Percentiles rank a stretch among this genome's conserved stretches.
phyloP scores from a whole-genome alignment of 805 yeast species.

The Pichia gijzeniarum region DNA sequence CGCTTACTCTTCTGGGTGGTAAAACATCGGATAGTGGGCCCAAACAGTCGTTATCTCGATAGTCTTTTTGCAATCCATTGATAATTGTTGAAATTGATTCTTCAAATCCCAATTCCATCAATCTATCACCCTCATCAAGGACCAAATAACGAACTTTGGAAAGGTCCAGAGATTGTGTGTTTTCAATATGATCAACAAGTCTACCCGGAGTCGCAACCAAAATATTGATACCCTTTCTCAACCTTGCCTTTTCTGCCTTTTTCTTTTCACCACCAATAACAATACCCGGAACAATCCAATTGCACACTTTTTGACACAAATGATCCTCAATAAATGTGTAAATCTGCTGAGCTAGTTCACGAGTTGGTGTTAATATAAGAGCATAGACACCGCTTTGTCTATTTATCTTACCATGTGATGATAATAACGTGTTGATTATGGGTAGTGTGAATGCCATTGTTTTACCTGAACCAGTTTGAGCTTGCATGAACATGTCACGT shows the following conservation, averaged over 20 bases:
- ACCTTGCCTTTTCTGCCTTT: slow-evolving; percentile 91
- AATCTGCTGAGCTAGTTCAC: slow-evolving; percentile 91
- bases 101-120: slow-evolving; percentile 94
- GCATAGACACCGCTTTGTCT: slow-evolving; percentile 86
- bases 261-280: slow-evolving; percentile 98
- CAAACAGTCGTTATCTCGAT: slow-evolving; percentile 32
- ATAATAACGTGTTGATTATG: slow-evolving; percentile 54
- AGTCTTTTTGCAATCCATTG: slow-evolving; percentile 43
- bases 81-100: slow-evolving; percentile 82
- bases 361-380: slow-evolving; percentile 82
- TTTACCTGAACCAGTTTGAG: slow-evolving; percentile 98
- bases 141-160: slow-evolving; percentile 79
- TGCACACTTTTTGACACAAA: slow-evolving; percentile 61
- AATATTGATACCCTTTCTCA: slow-evolving; percentile 92
- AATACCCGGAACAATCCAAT: slow-evolving; percentile 87
- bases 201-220: slow-evolving; percentile 98
- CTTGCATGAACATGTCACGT: slow-evolving; percentile 79
- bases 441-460: slow-evolving; percentile 86
- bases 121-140: slow-evolving; percentile 92
- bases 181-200: slow-evolving; percentile 87
- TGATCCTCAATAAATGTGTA: slow-evolving; percentile 65
- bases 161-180: slow-evolving; percentile 70
- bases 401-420: slow-evolving; percentile 44
- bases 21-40: slow-evolving; percentile 33
- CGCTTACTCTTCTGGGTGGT: slow-evolving; percentile 66